A percentile compares a stretch with the other conserved stretches of the same genome.
These are phyloP conservation scores for Pleurotus salmoneostramineus DNA, from an alignment of 768 basidiomycete genomes.

Conservation along the genomic window DNA sequence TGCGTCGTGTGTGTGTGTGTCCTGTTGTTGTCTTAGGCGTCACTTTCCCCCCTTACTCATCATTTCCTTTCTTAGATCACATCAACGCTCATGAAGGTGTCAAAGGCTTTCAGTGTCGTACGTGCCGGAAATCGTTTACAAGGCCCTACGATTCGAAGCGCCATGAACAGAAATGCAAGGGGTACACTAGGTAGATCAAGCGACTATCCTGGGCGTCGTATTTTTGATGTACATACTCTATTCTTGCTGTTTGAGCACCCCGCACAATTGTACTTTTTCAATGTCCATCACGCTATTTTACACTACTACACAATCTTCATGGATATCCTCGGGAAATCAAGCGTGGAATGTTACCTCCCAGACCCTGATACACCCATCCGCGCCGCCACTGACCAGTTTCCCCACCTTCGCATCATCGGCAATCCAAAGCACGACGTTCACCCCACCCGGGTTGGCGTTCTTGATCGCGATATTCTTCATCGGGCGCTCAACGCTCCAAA, in stretches of 20 bases:
- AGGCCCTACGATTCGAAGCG: no score
- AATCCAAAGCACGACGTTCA: slow-evolving; percentile 79
- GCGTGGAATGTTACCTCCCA: slow-evolving; percentile 61
- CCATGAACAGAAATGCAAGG: no score
- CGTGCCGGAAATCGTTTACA: no score
- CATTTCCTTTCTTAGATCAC: no score
- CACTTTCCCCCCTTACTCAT: no score
- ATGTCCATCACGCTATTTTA: background rate
- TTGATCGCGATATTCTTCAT: slow-evolving; percentile 76
- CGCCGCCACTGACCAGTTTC: slow-evolving; percentile 67
- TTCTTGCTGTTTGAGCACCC: background rate
- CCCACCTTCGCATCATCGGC: slow-evolving; percentile 36
- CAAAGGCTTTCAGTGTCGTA: no score
- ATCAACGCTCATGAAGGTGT: no score
- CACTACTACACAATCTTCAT: background rate
- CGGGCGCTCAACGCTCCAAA: slow-evolving; percentile 76
- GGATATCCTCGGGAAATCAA: slow-evolving; percentile 12
- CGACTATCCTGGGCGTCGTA: no score
- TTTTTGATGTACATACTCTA: no score
- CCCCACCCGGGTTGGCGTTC: slow-evolving; percentile 85
- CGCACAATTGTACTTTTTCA: background rate
- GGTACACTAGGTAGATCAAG: no score
- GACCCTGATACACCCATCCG: slow-evolving; percentile 74
- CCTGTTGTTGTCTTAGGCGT: no score
- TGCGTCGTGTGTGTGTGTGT: no score